These are phyloP conservation scores for Daldinia childiae DNA, from an alignment of 495 filamentous ascomycete species.

Conservation along the genomic window DNA sequence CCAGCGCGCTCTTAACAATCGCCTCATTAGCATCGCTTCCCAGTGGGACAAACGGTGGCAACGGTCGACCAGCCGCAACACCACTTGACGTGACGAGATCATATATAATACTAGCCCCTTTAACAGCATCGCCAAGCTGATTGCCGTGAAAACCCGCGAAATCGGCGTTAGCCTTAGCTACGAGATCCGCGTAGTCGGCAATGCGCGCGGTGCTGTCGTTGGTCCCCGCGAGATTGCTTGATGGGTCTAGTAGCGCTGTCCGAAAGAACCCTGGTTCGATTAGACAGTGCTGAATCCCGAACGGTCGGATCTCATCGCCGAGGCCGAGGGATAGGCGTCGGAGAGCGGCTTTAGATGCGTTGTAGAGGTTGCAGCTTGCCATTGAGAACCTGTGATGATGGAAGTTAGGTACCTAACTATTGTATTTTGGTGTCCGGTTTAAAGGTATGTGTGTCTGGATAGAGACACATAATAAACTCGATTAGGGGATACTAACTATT, in stretches of 20 bases:
- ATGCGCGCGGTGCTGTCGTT: slow-evolving; percentile 7
- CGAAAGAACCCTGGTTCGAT: slow-evolving; percentile 64
- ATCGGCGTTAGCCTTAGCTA: slow-evolving; percentile 7
- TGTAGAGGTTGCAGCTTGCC: slow-evolving; percentile 56
- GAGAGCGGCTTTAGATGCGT: slow-evolving; percentile 63
- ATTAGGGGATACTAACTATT: too few relatives aligned
- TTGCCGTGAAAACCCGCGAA: slow-evolving; percentile 35
- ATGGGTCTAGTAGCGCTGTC: slow-evolving; percentile 54
- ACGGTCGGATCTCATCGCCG: slow-evolving; percentile 53
- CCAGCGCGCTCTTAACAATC: slow-evolving; percentile 18
- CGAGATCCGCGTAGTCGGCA: slow-evolving; percentile 35
- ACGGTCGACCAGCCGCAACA: slow-evolving; percentile 35
- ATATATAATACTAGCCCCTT: slow-evolving; percentile 50
- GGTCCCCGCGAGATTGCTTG: slow-evolving; percentile 17
- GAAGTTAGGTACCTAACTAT: not conserved
- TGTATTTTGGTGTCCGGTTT: not conserved
- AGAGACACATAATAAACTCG: too few relatives aligned
- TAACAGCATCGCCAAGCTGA: slow-evolving; percentile 50
- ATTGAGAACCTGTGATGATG: slow-evolving; percentile 22
- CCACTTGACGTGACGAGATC: slow-evolving; percentile 49
- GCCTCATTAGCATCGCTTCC: slow-evolving; percentile 35
- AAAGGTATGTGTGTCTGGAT: not conserved
- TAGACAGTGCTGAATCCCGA: slow-evolving; percentile 57
- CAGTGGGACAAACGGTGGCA: slow-evolving; percentile 34
- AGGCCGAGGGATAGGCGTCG: slow-evolving; percentile 49